phyloP scores from a whole-genome alignment of 2,329 filamentous ascomycete genomes.

The Colletotrichum sp. region DNA sequence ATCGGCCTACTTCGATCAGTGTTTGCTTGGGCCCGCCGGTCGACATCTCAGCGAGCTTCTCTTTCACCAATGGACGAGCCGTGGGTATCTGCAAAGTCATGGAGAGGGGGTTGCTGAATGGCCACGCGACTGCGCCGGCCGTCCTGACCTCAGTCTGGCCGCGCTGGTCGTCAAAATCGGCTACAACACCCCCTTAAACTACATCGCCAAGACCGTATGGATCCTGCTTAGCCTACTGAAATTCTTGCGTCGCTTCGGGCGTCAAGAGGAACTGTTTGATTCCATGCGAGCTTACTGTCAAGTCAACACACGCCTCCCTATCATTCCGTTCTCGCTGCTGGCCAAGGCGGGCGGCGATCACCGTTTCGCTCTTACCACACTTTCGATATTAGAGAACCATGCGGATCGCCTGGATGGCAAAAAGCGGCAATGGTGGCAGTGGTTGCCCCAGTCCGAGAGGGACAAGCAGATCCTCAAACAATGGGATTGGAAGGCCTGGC shows the following conservation, averaged over 20 bases:
- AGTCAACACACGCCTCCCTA: neutral
- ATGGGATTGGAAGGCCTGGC: slow-evolving; percentile 39
- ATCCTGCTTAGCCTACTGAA: slow-evolving; percentile 18
- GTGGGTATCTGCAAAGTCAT: neutral
- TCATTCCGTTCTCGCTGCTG: neutral
- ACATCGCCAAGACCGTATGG: neutral
- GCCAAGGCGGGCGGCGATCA: slow-evolving; percentile 27
- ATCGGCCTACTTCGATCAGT: slow-evolving; percentile 3
- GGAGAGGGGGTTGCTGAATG: neutral
- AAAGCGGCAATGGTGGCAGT: neutral
- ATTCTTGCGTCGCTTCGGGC: slow-evolving; percentile 15
- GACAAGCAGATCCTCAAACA: neutral
- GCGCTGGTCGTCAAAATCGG: neutral
- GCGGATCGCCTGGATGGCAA: neutral
- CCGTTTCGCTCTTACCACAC: slow-evolving; percentile 27
- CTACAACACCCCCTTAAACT: neutral
- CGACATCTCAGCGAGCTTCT: slow-evolving; percentile 23
- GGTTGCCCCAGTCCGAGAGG: neutral
- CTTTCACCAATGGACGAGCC: slow-evolving; percentile 25
- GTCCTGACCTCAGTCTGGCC: neutral
- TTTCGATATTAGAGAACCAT: slow-evolving; percentile 15
- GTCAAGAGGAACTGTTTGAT: slow-evolving; percentile 14
- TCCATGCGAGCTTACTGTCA: slow-evolving; percentile 15
- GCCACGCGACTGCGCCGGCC: neutral
- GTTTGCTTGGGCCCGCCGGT: neutral